A percentile compares a stretch with the other conserved stretches of the same genome.
phyloP scores from a whole-genome alignment of 352 stramenopile genomes.

The Pythium biforme region DNA sequence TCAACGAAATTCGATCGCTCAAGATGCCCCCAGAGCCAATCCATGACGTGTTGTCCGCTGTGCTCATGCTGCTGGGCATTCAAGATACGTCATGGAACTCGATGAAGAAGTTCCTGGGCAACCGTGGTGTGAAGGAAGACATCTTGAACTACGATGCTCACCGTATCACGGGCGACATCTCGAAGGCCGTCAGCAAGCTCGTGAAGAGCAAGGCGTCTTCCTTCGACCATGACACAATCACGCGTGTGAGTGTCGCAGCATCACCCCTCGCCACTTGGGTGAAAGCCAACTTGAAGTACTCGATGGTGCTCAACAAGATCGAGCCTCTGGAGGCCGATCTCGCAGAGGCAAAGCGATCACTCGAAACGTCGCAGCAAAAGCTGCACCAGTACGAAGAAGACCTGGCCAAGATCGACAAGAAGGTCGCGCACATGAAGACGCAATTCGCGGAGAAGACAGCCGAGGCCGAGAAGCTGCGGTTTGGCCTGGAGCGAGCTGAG shows the following conservation, averaged over 20 bases:
- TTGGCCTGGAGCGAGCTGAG: conserved; percentile 87
- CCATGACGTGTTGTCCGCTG: conserved; percentile 92
- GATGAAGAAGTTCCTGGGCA: conserved; percentile 97
- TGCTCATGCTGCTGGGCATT: conserved; percentile 95
- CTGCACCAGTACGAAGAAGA: conserved; percentile 90
- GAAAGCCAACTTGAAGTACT: conserved; percentile 95
- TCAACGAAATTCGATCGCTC: conserved; percentile 95
- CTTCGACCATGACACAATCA: conserved; percentile 94
- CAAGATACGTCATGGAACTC: conserved; percentile 95
- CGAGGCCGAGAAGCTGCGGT: conserved; percentile 90
- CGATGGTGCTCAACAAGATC: conserved; percentile 95
- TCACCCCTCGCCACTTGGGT: conserved; percentile 94
- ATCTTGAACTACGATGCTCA: conserved; percentile 96
- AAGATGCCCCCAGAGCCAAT: conserved; percentile 96
- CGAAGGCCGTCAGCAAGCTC: conserved; percentile 90
- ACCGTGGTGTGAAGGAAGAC: conserved; percentile 95
- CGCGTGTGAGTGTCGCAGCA: conserved; percentile 92
- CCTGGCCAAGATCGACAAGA: conserved; percentile 89
- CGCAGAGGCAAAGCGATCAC: conserved; percentile 80
- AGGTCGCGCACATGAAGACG: conserved; percentile 87
- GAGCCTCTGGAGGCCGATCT: conserved; percentile 91
- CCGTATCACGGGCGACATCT: conserved; percentile 89
- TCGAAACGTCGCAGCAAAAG: conserved; percentile 87
- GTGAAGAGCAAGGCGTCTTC: conserved; percentile 91
- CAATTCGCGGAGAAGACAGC: conserved; percentile 92